Conservation (phyloP, 441 rosid species). For the Arabidopsis lyrata region DNA sequence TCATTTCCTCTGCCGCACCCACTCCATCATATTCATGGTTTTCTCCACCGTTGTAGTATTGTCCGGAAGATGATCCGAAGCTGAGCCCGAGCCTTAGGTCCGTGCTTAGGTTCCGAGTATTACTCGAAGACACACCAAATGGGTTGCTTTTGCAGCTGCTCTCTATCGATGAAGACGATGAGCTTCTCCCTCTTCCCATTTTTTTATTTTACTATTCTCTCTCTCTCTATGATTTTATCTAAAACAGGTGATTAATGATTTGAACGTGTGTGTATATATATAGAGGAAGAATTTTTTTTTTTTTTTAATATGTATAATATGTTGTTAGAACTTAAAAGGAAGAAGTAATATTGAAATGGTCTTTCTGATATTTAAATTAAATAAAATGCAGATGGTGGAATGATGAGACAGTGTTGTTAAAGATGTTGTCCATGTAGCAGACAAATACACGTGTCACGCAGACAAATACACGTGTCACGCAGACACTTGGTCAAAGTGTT, state of each 20-base stretch:
- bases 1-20: slow-evolving; percentile 36
- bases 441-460: slow-evolving; percentile 63
- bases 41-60: slow-evolving; percentile 42
- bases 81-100: slow-evolving; percentile 85
- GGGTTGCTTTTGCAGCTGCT: slow-evolving; percentile 56
- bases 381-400: slow-evolving; percentile 28
- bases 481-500: slow-evolving; percentile 37
- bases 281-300: slow-evolving; percentile 5
- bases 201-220: background rate
- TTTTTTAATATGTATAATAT: background rate
- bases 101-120: slow-evolving; percentile 60
- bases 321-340: background rate
- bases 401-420: slow-evolving; percentile 47
- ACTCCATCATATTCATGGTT: slow-evolving; percentile 17
- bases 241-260: slow-evolving; percentile 23
- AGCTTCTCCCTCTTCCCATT: slow-evolving; percentile 64
- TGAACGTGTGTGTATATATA: slow-evolving; percentile 44
- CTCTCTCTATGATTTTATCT: background rate
- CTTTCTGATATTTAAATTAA: slow-evolving; percentile 19
- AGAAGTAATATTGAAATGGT: slow-evolving; percentile 26
- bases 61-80: slow-evolving; percentile 51
- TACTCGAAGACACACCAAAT: slow-evolving; percentile 40
- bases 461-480: slow-evolving; percentile 55
- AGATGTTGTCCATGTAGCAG: slow-evolving; percentile 58
- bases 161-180: slow-evolving; percentile 70